phyloP scores from a whole-genome alignment of 1,284 basidiomycete genomes.

The Laetiporus sulphureus region DNA sequence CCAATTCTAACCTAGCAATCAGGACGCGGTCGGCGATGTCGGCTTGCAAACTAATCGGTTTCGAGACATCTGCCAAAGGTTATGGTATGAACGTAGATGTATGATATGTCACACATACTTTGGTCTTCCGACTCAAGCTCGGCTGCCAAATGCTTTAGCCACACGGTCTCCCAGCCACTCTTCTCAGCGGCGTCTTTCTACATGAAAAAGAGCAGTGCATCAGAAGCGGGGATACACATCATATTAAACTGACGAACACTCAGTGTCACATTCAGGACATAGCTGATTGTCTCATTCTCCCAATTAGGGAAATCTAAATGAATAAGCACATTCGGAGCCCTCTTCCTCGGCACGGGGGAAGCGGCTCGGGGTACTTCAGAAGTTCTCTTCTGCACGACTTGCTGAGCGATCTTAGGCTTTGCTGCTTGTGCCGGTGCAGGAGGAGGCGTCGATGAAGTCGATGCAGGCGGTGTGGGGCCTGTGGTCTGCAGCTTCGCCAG shows the following conservation, averaged over 20 bases:
- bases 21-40: constrained; percentile 76
- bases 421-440: constrained; percentile 18
- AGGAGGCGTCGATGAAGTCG: constrained; percentile 27
- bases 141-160: constrained; percentile 72
- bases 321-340: constrained; percentile 29
- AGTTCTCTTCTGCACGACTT: constrained; percentile 21
- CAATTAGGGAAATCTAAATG: constrained; percentile 58
- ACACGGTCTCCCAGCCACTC: constrained; percentile 69
- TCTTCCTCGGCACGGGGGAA: constrained; percentile 38
- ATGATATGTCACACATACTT: constrained; percentile 39
- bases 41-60: constrained; percentile 35
- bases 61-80: background rate
- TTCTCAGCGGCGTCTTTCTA: constrained; percentile 68
- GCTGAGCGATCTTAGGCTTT: constrained; percentile 14
- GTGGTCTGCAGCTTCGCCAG: constrained; percentile 68
- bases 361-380: constrained; percentile 24
- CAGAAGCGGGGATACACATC: background rate
- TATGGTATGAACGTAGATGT: too few relatives aligned
- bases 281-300: constrained; percentile 66
- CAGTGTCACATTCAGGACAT: constrained; percentile 75
- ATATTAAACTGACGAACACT: constrained; percentile 43
- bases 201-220: background rate
- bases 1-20: constrained; percentile 82
- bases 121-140: constrained; percentile 69
- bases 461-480: constrained; percentile 25